Base-by-base conservation (phyloP, 495 filamentous ascomycete species). In the Trichodelitschia bisporula region DNA sequence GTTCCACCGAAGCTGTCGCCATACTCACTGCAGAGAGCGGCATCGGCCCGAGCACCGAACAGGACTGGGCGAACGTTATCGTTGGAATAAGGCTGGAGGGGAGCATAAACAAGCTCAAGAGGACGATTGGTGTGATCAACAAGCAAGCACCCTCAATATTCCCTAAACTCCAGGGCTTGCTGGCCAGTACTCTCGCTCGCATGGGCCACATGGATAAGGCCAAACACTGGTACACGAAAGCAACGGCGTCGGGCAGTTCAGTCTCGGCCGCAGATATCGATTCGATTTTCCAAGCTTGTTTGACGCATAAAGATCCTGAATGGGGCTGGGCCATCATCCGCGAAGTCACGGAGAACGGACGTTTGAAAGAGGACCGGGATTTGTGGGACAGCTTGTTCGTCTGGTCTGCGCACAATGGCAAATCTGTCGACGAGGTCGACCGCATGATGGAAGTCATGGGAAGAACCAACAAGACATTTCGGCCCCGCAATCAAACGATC, bases 401-500 rank as follows among this genome's bases (percentile, higher is more conserved):
- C 15, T 29, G 9, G 10, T 6, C 26, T 12, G 26, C 26, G 9
- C 10, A 14, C 10, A 15, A 5, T 8, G 26, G 26, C 26, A 11
- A 16, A 8, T 5, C 6, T 14, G 15, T 14, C 14, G 26, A 29
- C 10, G 13, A 39, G 6, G 14, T 4, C 51, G 59, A 36, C 47
- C 44, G 4, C 56, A 58, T 11, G 41, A 49, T 18, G 45, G 59
- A 8, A 36, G 50, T 21, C 42, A 43, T 12, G 19, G 53, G 37
- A n/a, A 15, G 35, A 10, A 15, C 17, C 15, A 18, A 34, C 25
- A 32, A 31, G 31, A 4, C 23, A 34, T 12, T 26, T 34, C 13
- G 13, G 5, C 15, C 11, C 15, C 10, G 24, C 13, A 11, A 4
- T 11, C 14, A 25, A 9, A 74, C 71, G 19, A 69, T 91, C 33